Evolutionary conservation across 164 flowering plant genomes (phyloP).

Genomic region (Chloranthus sessilifolius): DNA sequence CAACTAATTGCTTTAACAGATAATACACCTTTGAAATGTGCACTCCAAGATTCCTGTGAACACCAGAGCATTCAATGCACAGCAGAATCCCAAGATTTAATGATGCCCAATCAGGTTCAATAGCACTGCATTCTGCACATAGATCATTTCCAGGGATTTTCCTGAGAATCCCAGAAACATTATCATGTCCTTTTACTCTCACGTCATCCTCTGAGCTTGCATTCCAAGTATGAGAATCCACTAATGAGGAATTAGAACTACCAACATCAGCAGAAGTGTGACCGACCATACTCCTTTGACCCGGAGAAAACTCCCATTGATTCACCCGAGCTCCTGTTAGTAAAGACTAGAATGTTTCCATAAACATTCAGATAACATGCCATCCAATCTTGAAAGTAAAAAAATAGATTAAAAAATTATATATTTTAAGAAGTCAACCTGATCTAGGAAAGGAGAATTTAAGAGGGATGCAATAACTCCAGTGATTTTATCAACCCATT

Average conservation of each 20-base stretch:
- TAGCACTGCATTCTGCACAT: slow-evolving; percentile 87
- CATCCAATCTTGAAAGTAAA: background rate
- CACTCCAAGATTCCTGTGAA: slow-evolving; percentile 95
- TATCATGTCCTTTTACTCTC: slow-evolving; percentile 30
- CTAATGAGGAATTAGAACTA: slow-evolving; percentile 20
- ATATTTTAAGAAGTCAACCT: slow-evolving; percentile 35
- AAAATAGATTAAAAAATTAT: background rate
- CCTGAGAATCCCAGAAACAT: slow-evolving; percentile 51
- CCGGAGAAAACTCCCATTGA: slow-evolving; percentile 28
- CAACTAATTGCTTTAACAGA: background rate
- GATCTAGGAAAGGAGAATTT: slow-evolving; percentile 60
- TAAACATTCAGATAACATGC: background rate
- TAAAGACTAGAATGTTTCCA: slow-evolving; percentile 6
- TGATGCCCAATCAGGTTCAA: slow-evolving; percentile 96
- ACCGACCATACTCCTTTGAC: slow-evolving; percentile 19
- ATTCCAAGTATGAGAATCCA: slow-evolving; percentile 12
- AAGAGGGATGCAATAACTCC: slow-evolving; percentile 86
- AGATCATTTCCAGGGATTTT: slow-evolving; percentile 77
- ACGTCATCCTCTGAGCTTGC: slow-evolving; percentile 23
- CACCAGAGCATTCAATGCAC: slow-evolving; percentile 96
- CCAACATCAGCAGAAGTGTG: slow-evolving; percentile 14
- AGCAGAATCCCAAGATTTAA: slow-evolving; percentile 81
- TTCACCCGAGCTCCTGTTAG: slow-evolving; percentile 11
- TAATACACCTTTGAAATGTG: slow-evolving; percentile 81
- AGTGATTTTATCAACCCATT: slow-evolving; percentile 83